Evolutionary conservation across 2,329 filamentous ascomycete species (phyloP).

Genomic region (Pyricularia sp.): DNA sequence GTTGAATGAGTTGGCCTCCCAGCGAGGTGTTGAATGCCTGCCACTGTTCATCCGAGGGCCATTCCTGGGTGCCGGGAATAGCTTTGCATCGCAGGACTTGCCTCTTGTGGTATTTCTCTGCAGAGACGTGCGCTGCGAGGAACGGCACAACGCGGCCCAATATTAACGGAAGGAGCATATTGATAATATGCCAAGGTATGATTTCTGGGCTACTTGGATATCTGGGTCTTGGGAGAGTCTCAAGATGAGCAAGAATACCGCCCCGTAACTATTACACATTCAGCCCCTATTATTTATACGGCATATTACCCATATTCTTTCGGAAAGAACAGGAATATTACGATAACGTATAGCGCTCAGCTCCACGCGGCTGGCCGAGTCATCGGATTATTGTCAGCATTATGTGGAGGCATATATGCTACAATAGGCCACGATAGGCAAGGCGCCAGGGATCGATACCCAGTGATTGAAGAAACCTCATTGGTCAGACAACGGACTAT

Average conservation of each 20-base stretch:
- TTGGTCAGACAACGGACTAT: not conserved
- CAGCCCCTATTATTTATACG: not conserved
- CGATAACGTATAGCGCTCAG: not conserved
- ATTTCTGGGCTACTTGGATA: not conserved
- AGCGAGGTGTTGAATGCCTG: conserved; percentile 29
- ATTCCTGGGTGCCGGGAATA: conserved; percentile 20
- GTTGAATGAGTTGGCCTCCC: conserved; percentile 26
- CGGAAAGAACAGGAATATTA: not conserved
- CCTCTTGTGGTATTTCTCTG: not conserved
- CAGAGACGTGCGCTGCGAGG: not conserved
- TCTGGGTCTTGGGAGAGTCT: not conserved
- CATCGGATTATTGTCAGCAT: not conserved
- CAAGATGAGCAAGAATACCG: not conserved
- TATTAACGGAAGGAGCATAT: not conserved
- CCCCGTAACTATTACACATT: not conserved
- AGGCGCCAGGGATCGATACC: not conserved
- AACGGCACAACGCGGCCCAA: not conserved
- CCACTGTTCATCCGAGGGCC: conserved; percentile 36
- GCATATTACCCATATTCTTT: not conserved
- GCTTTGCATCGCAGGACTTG: conserved; percentile 9
- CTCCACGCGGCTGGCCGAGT: not conserved
- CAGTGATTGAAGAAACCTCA: not conserved
- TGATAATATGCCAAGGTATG: not conserved
- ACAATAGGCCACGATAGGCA: not conserved
- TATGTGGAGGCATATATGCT: not conserved